phyloP scores from a whole-genome alignment of 2,329 filamentous ascomycete genomes.

The Metarhizium album region DNA sequence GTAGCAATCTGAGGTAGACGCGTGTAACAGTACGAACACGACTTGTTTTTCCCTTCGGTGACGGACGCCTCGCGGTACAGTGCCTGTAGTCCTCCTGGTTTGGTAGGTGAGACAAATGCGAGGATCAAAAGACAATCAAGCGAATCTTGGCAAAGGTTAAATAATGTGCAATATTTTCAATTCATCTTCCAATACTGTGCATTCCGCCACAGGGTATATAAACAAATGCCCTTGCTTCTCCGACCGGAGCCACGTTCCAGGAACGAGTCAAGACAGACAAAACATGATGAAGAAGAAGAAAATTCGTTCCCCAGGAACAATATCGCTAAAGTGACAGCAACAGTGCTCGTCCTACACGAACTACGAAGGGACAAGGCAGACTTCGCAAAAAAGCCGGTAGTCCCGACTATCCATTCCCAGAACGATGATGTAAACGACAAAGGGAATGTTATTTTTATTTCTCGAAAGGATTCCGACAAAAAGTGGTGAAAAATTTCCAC shows the following conservation, averaged over 20 bases:
- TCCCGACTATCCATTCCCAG: neutral
- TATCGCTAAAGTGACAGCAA: neutral
- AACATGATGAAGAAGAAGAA: neutral
- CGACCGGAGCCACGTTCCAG: neutral
- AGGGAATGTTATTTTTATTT: neutral
- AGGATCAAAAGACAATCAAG: neutral
- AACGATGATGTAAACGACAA: neutral
- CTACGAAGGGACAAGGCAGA: slow-evolving; percentile 1
- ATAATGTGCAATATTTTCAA: neutral
- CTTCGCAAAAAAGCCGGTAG: neutral
- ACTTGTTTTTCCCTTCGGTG: neutral
- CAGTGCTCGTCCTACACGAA: slow-evolving; percentile 1
- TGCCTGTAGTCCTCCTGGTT: neutral
- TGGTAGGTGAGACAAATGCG: too few relatives aligned
- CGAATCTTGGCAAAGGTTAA: neutral
- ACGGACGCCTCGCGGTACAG: too few relatives aligned
- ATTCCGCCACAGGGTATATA: neutral
- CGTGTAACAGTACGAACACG: slow-evolving; percentile 3
- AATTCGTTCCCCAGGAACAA: neutral
- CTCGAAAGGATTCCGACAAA: neutral
- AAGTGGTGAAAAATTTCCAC: neutral
- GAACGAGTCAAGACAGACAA: neutral
- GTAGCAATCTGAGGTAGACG: neutral
- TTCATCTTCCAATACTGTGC: neutral
- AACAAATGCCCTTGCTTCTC: neutral